Evolutionary conservation across 2,329 filamentous ascomycete species (phyloP).

Genomic region (Exserohilum turcica): DNA sequence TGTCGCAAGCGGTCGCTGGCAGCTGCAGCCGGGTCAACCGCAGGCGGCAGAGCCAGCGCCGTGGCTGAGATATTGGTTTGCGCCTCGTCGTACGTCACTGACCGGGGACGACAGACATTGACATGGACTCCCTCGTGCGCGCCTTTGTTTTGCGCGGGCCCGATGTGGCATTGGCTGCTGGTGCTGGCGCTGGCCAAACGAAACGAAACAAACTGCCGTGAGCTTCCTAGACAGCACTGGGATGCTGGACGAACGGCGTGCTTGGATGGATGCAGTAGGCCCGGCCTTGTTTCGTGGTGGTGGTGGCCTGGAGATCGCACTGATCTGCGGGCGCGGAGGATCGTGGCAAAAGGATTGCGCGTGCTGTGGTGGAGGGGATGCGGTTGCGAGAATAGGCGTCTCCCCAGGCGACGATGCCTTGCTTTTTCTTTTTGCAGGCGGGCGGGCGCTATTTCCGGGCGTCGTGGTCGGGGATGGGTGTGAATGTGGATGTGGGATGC

Average conservation of each 20-base stretch:
- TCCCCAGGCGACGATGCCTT: no score
- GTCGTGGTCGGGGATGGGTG: neutral
- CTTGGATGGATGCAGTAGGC: neutral
- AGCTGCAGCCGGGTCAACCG: slow-evolving; percentile 6
- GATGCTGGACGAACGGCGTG: no score
- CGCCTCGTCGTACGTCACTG: slow-evolving; percentile 9
- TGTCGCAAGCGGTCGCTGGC: slow-evolving; percentile 11
- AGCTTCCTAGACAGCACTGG: no score
- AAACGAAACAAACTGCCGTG: no score
- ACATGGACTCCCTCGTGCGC: slow-evolving; percentile 32
- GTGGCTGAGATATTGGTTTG: slow-evolving; percentile 11
- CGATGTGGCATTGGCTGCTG: neutral
- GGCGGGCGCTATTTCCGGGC: no score
- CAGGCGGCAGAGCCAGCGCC: neutral
- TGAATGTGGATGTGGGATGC: no score
- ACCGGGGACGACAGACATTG: slow-evolving; percentile 11
- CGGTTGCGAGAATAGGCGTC: no score
- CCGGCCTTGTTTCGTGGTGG: slow-evolving; percentile 7
- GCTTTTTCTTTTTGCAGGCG: no score
- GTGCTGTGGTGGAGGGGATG: slow-evolving; percentile 20
- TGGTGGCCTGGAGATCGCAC: slow-evolving; percentile 20
- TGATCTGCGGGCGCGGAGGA: slow-evolving; percentile 21
- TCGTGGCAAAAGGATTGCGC: slow-evolving; percentile 35
- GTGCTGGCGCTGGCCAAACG: no score
- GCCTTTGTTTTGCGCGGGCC: slow-evolving; percentile 7